Evolutionary conservation across 345 rosid species (phyloP), one percentile per base, ranked within the genome.

Genomic region (Citrus unshiu): DNA sequence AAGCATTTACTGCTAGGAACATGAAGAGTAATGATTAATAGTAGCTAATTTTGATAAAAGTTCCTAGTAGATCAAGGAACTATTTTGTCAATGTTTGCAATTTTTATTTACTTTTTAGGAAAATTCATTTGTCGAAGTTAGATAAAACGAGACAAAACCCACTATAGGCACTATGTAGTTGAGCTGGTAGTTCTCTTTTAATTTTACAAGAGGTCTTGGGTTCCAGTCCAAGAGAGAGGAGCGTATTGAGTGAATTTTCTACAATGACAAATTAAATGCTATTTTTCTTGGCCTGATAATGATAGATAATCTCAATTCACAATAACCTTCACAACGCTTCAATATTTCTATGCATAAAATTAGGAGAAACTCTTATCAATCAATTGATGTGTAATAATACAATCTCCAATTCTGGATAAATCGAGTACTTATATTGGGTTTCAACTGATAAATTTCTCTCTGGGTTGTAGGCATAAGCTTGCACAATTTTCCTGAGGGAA

Each of bases 401-500:
- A 30, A n/a, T 62, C 22, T 65, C 49, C 34, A 14, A 29, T 76
- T 76, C 22, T 64, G 29, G 13, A 46, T 65, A 46, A 43, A 35
- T 18, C 58, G 18, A 70, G 59, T 68, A 51, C 27, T 25, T n/a
- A 34, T 73, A 62, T 49, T 69, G 62, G 61, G 63, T 71, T 43
- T 68, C 70, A 68, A 56, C 77, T 49, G 63, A 80, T 75, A 29
- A 27, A 76, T 59, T 66, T 75, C 40, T 10, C 70, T 61, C 24
- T 73, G 63, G 81, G 54, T 77, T 87, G 22, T 74, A 96, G 99
- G 98, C 74, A 96, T 96, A 89, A 96, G 99, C 90, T 91, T 93
- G 95, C 99, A 96, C 84, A 96, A 96, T 85, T 90, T 96, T 81
- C 99, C 98, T 4, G 99, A 96, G 86, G 98, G 98, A 64, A 96